Conservation (phyloP, 345 rosid species). For the Firmiana major region DNA sequence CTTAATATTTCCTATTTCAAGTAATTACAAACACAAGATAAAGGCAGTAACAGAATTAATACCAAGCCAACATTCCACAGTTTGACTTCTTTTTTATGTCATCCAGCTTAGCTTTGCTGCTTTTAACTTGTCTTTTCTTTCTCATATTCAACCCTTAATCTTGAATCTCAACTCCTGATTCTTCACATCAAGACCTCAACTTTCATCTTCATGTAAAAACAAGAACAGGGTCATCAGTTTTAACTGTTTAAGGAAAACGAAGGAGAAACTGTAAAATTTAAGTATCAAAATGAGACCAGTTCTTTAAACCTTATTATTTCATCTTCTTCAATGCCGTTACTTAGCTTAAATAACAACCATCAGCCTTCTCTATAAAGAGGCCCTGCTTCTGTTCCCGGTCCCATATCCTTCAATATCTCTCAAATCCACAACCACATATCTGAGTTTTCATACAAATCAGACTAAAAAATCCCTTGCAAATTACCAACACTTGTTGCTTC, state of each 20-base stretch:
- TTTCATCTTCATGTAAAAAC: not conserved
- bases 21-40: not conserved
- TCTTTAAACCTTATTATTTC: not conserved
- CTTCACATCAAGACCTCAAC: not conserved
- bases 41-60: not conserved
- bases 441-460: not conserved
- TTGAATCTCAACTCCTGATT: not conserved
- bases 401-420: too few species aligned
- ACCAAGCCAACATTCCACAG: not conserved
- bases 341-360: not conserved
- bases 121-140: not conserved
- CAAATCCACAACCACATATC: not conserved
- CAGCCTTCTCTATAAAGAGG: not conserved
- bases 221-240: not conserved
- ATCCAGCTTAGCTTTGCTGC: not conserved
- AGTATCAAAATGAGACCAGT: not conserved
- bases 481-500: not conserved
- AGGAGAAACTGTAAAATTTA: not conserved
- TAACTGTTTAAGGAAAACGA: not conserved
- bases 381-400: not conserved
- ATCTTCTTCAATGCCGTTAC: not conserved
- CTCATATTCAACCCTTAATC: not conserved
- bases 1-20: too few species aligned
- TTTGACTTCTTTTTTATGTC: not conserved
- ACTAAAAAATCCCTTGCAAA: not conserved